Evolutionary conservation across 2,329 filamentous ascomycete species (phyloP), one percentile per base, ranked within the genome.

Genomic region (Calonectria pauciramosa): DNA sequence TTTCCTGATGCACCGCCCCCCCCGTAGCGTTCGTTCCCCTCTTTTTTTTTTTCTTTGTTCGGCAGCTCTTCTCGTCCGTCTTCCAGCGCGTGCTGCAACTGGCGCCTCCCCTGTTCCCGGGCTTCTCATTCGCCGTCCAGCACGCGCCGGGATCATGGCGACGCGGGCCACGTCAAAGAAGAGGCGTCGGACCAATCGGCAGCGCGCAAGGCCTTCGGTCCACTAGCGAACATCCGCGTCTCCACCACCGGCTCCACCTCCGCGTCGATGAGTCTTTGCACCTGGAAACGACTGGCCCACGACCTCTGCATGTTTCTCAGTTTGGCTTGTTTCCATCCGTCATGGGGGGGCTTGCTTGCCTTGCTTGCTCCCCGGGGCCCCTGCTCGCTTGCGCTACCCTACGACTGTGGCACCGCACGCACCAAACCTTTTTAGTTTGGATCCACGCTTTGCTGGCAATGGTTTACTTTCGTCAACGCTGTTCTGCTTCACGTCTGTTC

Each of bases 101-200:
- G 54, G 32, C 67, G 32, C 20, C 38, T 28, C 16, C 72, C 68
- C 44, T 49, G 47, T 49, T 16, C 54, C 28, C 34, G 9, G 2
- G 36, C 51, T 60, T 75, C 76, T 75, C 51, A 81, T 81, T 81
- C 77, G 79, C 56, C 70, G 30, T 26, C 9, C 59, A 70, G 59
- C 76, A 81, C 79, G 79, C 79, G 79, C 79, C 72, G 74, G 76
- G 70, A 54, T 44, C 56, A 76, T 75, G 38, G 41, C 54, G 44
- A 68, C 70, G 65, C 64, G 47, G 41, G 65, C 73, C 70, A 70
- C 70, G 70, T 74, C 71, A 56, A 73, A 60, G 23, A 36, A 54
- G 38, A 64, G 51, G 71, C 54, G 64, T 66, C 41, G 13, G 69
- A 23, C 73, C 73, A 75, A 75, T 75, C 69, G 69, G 64, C 73